Conservation (phyloP, 768 basidiomycete genomes). For the Russula griseocarnosa region DNA sequence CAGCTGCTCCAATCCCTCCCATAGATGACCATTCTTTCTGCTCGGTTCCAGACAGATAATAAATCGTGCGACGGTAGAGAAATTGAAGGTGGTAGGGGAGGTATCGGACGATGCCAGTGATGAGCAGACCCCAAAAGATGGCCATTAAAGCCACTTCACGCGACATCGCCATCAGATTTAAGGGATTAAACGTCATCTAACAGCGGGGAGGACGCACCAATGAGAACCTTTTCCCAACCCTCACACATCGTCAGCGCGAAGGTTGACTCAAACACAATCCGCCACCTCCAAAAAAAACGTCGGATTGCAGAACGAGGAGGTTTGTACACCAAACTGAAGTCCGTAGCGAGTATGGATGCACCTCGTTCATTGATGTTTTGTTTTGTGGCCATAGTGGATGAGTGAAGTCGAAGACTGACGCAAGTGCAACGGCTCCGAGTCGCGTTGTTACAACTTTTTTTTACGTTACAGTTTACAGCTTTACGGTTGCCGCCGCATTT, state of each 20-base stretch:
- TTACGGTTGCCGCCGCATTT: too few relatives aligned
- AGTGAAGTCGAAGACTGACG: background rate
- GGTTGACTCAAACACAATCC: constrained; percentile 55
- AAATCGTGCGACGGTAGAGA: constrained; percentile 50
- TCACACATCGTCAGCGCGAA: constrained; percentile 59
- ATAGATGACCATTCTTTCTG: constrained; percentile 16
- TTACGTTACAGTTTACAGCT: too few relatives aligned
- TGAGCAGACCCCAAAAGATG: constrained; percentile 40
- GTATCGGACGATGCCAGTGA: constrained; percentile 53
- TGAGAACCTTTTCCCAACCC: constrained; percentile 63
- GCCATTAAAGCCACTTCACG: constrained; percentile 33
- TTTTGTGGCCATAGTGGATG: constrained; percentile 9
- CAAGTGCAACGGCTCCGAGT: too few relatives aligned
- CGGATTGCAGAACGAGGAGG: constrained; percentile 30
- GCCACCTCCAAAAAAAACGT: constrained; percentile 46
- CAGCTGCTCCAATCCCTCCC: constrained; percentile 2
- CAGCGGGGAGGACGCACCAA: constrained; percentile 41
- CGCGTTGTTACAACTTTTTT: too few relatives aligned
- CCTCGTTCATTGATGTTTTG: background rate
- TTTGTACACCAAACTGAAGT: constrained; percentile 31
- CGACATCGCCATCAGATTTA: background rate
- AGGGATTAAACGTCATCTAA: constrained; percentile 13
- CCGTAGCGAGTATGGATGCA: constrained; percentile 28
- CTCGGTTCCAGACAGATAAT: constrained; percentile 61
- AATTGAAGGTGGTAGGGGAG: constrained; percentile 54